Evolutionary conservation across 148 eudicot genomes (phyloP).

Genomic region (Vaccinium corymbosum): DNA sequence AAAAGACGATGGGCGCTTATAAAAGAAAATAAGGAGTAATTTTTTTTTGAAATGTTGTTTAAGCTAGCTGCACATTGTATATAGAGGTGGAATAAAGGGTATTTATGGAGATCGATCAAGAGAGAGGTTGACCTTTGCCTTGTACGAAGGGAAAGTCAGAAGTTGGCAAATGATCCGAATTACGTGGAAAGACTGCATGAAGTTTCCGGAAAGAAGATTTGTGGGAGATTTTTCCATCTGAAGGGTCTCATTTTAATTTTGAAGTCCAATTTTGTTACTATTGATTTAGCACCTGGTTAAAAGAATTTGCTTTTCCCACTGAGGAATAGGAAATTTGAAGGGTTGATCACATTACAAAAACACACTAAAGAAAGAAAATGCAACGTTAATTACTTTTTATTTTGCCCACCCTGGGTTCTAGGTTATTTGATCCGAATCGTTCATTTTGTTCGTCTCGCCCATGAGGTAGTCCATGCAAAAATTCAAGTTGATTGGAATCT

Average conservation of each 20-base stretch:
- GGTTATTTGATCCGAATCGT: too few species aligned
- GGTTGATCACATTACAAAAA: too few species aligned
- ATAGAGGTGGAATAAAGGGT: neutral
- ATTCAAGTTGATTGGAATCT: too few species aligned
- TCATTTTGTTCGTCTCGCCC: too few species aligned
- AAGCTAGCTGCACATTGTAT: neutral
- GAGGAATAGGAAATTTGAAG: too few species aligned
- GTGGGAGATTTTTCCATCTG: neutral
- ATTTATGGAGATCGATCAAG: neutral
- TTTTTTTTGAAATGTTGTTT: neutral
- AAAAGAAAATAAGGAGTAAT: neutral
- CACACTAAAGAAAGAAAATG: too few species aligned
- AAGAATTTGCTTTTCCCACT: too few species aligned
- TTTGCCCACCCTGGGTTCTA: too few species aligned
- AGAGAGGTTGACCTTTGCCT: neutral
- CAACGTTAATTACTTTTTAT: too few species aligned
- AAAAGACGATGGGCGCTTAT: neutral
- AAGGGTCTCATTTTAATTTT: neutral
- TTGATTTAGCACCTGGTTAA: too few species aligned
- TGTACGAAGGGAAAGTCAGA: neutral
- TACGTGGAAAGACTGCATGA: neutral
- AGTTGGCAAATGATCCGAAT: neutral
- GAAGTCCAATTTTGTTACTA: too few species aligned
- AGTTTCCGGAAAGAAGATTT: neutral
- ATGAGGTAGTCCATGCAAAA: too few species aligned